These are phyloP conservation scores for Simmondsia chinensis DNA, from an alignment of 148 eudicot genomes.

Conservation along the genomic window DNA sequence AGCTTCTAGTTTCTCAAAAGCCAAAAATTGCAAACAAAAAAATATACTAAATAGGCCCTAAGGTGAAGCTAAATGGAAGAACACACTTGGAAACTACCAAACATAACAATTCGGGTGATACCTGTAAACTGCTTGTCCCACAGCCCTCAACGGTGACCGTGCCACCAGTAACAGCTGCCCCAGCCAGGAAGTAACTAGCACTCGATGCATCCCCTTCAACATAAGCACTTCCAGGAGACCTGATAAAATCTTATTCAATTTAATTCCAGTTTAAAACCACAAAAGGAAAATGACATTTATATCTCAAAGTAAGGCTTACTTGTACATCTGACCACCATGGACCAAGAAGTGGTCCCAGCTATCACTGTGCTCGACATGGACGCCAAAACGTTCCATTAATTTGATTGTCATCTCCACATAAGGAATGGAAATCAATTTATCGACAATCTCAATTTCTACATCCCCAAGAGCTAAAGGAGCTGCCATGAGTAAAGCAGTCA, in stretches of 20 bases:
- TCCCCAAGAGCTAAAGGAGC: constrained; percentile 91
- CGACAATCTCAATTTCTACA: constrained; percentile 85
- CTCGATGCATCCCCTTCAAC: constrained; percentile 99
- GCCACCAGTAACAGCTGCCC: constrained; percentile 97
- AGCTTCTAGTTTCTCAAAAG: too few species aligned
- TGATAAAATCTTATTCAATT: constrained; percentile 9
- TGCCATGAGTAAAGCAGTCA: constrained; percentile 95
- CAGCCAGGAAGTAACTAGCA: constrained; percentile 95
- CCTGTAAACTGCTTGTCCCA: constrained; percentile 94
- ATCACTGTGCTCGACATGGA: constrained; percentile 58
- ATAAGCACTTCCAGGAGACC: constrained; percentile 93
- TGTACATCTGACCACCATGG: constrained; percentile 90
- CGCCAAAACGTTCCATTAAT: constrained; percentile 94
- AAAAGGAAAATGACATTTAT: too few species aligned
- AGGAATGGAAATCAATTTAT: constrained; percentile 87
- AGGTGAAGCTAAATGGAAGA: background rate
- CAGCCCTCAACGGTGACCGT: constrained; percentile 98
- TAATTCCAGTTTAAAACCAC: constrained; percentile 3
- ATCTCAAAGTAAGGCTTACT: constrained; percentile 67
- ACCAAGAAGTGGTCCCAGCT: constrained; percentile 79
- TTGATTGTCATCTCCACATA: constrained; percentile 99
- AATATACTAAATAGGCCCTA: too few species aligned
- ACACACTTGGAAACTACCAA: background rate
- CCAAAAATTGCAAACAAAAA: too few species aligned
- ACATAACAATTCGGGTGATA: constrained; percentile 11